Evolutionary conservation across 2,329 filamentous ascomycete species (phyloP).

Genomic region (Onygena corvina): DNA sequence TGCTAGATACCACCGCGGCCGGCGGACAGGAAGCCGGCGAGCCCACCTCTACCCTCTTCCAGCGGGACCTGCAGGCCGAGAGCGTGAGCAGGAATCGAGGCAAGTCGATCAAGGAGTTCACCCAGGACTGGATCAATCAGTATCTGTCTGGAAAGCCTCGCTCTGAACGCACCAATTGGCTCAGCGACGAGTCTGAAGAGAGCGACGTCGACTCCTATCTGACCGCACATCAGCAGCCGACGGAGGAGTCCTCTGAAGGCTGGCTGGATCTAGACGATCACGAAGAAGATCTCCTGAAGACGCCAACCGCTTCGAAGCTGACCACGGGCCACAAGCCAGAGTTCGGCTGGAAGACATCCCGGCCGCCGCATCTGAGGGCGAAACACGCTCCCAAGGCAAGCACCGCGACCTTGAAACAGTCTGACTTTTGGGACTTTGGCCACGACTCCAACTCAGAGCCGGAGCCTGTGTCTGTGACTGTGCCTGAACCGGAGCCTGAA

Average conservation of each 20-base stretch:
- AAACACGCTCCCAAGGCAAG: constrained; percentile 29
- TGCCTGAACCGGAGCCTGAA: constrained; percentile 16
- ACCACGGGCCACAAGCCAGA: constrained; percentile 15
- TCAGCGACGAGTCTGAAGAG: constrained; percentile 62
- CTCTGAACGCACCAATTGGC: constrained; percentile 65
- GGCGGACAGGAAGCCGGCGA: background rate
- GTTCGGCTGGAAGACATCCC: constrained; percentile 15
- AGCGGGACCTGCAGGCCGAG: constrained; percentile 17
- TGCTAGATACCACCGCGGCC: too few relatives aligned
- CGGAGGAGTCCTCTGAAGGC: constrained; percentile 33
- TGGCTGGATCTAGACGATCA: constrained; percentile 35
- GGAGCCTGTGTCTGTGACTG: constrained; percentile 24
- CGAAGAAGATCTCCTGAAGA: constrained; percentile 31
- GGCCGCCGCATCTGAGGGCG: constrained; percentile 19
- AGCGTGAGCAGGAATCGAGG: constrained; percentile 18
- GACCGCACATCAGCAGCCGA: constrained; percentile 31
- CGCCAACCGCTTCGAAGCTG: constrained; percentile 23
- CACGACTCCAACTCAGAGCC: constrained; percentile 27
- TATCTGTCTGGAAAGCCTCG: constrained; percentile 61
- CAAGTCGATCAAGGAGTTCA: constrained; percentile 45
- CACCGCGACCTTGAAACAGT: constrained; percentile 33
- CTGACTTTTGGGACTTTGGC: constrained; percentile 36
- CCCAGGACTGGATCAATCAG: constrained; percentile 76
- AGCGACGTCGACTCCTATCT: constrained; percentile 59
- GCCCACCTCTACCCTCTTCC: constrained; percentile 19